A percentile compares a stretch with the other conserved stretches of the same genome.
Conservation (phyloP, 2,329 filamentous ascomycete genomes). For the Leptographium galeiforme region DNA sequence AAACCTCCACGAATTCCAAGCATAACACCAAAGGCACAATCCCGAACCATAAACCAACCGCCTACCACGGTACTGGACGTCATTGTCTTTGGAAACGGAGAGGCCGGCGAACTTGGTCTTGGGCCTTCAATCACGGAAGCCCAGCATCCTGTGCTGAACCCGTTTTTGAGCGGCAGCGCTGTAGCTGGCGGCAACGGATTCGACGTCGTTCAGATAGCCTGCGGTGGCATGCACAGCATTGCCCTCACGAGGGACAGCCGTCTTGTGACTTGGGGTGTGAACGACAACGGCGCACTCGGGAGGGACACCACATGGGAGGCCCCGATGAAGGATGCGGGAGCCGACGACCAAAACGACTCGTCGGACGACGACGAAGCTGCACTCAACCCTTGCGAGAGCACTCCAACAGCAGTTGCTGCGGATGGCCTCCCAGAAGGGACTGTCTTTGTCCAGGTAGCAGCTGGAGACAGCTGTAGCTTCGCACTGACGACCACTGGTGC, state of each 20-base stretch:
- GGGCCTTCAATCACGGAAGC: not conserved
- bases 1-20: not conserved
- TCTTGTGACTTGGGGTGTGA: conserved; percentile 58
- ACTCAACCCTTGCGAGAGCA: conserved; percentile 46
- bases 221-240: conserved; percentile 55
- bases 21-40: not conserved
- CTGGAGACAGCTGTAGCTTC: conserved; percentile 57
- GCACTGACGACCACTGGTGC: conserved; percentile 57
- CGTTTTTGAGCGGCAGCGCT: not conserved
- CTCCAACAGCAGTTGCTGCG: conserved; percentile 38
- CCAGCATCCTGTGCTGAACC: conserved; percentile 2
- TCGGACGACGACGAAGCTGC: conserved; percentile 23
- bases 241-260: conserved; percentile 53
- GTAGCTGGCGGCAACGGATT: not conserved
- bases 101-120: conserved; percentile 8
- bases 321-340: not conserved
- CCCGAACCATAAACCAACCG: not conserved
- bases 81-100: conserved; percentile 5
- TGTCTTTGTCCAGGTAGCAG: conserved; percentile 40
- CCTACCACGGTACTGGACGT: conserved; percentile 4
- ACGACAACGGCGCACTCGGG: conserved; percentile 54
- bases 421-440: conserved; percentile 25
- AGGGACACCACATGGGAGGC: conserved; percentile 44
- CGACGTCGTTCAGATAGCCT: conserved; percentile 42
- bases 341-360: not conserved